Percentiles rank a stretch among this genome's conserved stretches.
Evolutionary conservation across 2,329 filamentous ascomycete species (phyloP).

Genomic region (Sclerotinia spermophila): DNA sequence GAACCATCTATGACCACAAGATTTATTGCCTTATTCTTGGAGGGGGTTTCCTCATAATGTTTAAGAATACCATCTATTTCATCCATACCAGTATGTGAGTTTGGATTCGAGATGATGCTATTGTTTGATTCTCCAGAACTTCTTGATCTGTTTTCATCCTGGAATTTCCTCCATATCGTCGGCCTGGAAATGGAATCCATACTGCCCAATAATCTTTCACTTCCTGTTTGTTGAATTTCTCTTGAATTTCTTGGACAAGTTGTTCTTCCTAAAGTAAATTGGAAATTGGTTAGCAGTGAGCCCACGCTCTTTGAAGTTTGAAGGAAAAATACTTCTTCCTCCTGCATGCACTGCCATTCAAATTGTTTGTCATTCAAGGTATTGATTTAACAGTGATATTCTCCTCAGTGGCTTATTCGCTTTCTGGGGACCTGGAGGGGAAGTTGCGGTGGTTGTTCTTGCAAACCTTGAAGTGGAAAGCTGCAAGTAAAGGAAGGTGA

Average conservation of each 20-base stretch:
- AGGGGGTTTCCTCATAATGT: background rate
- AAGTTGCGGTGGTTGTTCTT: background rate
- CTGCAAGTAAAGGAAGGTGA: background rate
- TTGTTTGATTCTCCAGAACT: background rate
- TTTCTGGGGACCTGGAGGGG: background rate
- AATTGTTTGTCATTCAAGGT: background rate
- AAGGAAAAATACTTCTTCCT: background rate
- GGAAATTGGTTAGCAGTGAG: background rate
- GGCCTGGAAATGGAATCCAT: background rate
- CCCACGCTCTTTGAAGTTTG: background rate
- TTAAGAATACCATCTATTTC: background rate
- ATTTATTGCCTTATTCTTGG: background rate
- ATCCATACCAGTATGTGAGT: background rate
- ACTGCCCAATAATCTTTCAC: background rate
- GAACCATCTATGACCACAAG: conserved; percentile 7
- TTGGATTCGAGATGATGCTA: background rate
- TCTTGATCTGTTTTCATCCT: background rate
- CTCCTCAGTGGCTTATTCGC: background rate
- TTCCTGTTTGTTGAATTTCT: background rate
- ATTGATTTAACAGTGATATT: background rate
- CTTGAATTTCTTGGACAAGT: background rate
- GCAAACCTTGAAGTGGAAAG: background rate
- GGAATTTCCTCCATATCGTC: background rate
- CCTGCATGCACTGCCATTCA: background rate
- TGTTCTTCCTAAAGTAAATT: background rate